Evolutionary conservation across 2,329 filamentous ascomycete genomes (phyloP), one percentile per base, ranked within the genome.

Genomic region (Exophiala viscosa): DNA sequence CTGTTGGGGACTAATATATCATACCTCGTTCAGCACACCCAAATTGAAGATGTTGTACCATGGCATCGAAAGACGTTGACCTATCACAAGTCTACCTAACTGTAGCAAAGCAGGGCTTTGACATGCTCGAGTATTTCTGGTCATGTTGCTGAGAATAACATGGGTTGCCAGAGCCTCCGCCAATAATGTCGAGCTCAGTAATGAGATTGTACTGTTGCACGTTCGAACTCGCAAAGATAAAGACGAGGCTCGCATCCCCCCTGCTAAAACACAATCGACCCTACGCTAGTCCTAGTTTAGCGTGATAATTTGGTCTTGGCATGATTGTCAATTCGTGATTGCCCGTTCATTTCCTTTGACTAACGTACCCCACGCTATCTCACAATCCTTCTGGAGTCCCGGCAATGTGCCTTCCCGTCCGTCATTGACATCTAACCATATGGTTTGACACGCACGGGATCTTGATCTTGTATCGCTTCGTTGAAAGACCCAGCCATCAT

Each of bases 291-390:
- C 17, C 5, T 10, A 20, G 40, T 2, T 17, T 42, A 42, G 39
- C 5, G 15, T 20, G 15, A 20, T 18, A 23, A 11, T 3, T 13
- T 28, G 20, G 3, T 42, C 45, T 47, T 47, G 45, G 45, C 45
- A 14, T 11, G 45, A 47, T 47, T 47, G 38, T 36, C 45, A 47
- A 47, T 47, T 47, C 45, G 36, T 39, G 14, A 47, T 14, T 10
- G 13, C 20, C 45, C 33, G 13, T 34, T 28, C 45, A 23, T 9
- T 33, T n/a, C 7, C 20, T 42, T 28, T 23, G n/a, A n/a, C 2
- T 9, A 7, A 15, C n/a, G n/a, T 15, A 20, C 40, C 40, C 40
- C 40, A 31, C 40, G 40, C n/a, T 23, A 7, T 31, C 20, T 13
- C 15, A 20, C 17, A 42, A 20, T 31, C 10, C 2, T 31, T n/a